A percentile compares a stretch with the other conserved stretches of the same genome.
Evolutionary conservation across 805 yeast genomes (phyloP).

Genomic region (Priceomyces castillae): DNA sequence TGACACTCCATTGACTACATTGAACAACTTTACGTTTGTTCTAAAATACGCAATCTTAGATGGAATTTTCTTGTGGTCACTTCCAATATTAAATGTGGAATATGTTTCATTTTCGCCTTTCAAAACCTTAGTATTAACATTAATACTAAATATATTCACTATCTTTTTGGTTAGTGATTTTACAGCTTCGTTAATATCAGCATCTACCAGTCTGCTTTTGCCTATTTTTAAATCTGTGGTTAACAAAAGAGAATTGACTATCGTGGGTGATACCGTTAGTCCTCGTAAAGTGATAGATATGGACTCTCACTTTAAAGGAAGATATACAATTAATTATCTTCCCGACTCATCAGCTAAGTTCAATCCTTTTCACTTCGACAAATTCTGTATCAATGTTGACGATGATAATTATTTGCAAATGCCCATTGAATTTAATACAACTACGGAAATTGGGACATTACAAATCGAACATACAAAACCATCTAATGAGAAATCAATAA

Average conservation of each 20-base stretch:
- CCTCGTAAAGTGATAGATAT: slow-evolving; percentile 41
- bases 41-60: slow-evolving; percentile 74
- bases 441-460: slow-evolving; percentile 65
- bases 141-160: slow-evolving; percentile 47
- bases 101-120: slow-evolving; percentile 62
- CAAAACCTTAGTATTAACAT: slow-evolving; percentile 49
- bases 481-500: slow-evolving; percentile 42
- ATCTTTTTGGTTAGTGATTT: slow-evolving; percentile 52
- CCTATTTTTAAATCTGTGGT: slow-evolving; percentile 45
- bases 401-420: slow-evolving; percentile 35
- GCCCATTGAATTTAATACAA: slow-evolving; percentile 80
- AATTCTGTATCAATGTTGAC: slow-evolving; percentile 54
- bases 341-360: slow-evolving; percentile 88
- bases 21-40: slow-evolving; percentile 55
- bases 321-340: slow-evolving; percentile 77
- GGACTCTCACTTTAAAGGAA: slow-evolving; percentile 75
- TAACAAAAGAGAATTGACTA: slow-evolving; percentile 47
- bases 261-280: slow-evolving; percentile 46
- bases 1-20: slow-evolving; percentile 34
- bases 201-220: slow-evolving; percentile 19
- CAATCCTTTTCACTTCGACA: slow-evolving; percentile 64
- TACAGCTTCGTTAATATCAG: slow-evolving; percentile 45
- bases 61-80: slow-evolving; percentile 61
- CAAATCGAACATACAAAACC: slow-evolving; percentile 63
- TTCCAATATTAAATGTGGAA: slow-evolving; percentile 76